Evolutionary conservation across 164 flowering plant species (phyloP).

Genomic region (Nymphaea colorata): DNA sequence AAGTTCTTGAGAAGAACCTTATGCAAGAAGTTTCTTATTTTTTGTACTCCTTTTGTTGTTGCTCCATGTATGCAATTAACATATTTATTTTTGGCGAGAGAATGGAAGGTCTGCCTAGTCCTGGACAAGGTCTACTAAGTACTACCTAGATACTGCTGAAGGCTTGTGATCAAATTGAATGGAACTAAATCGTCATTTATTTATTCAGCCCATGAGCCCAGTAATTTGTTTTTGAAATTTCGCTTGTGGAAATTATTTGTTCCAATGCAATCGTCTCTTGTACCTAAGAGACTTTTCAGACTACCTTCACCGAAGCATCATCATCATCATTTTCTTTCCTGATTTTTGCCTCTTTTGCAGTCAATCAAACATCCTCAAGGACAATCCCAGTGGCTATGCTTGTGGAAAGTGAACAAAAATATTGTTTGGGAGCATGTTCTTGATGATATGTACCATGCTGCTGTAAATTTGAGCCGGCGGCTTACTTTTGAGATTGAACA

Average conservation of each 20-base stretch:
- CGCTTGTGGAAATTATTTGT: background rate
- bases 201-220: background rate
- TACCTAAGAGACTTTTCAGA: background rate
- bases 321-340: background rate
- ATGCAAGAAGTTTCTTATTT: too few species aligned
- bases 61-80: too few species aligned
- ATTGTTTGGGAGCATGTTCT: constrained; percentile 37
- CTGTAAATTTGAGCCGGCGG: constrained; percentile 58
- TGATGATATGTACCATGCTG: constrained; percentile 88
- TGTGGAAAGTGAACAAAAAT: constrained; percentile 68
- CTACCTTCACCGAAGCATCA: background rate
- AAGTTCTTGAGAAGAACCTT: too few species aligned
- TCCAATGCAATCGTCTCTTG: background rate
- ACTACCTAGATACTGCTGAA: too few species aligned
- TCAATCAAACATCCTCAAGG: background rate
- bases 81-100: too few species aligned
- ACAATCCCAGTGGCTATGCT: constrained; percentile 5
- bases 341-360: background rate
- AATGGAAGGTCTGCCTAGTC: too few species aligned
- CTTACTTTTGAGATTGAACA: constrained; percentile 42
- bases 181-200: too few species aligned
- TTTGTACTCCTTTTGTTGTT: too few species aligned
- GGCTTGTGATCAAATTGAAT: too few species aligned
- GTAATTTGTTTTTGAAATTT: too few species aligned
- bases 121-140: too few species aligned